Conservation (phyloP, 2,329 filamentous ascomycete species). For the Colletotrichum trifolii region DNA sequence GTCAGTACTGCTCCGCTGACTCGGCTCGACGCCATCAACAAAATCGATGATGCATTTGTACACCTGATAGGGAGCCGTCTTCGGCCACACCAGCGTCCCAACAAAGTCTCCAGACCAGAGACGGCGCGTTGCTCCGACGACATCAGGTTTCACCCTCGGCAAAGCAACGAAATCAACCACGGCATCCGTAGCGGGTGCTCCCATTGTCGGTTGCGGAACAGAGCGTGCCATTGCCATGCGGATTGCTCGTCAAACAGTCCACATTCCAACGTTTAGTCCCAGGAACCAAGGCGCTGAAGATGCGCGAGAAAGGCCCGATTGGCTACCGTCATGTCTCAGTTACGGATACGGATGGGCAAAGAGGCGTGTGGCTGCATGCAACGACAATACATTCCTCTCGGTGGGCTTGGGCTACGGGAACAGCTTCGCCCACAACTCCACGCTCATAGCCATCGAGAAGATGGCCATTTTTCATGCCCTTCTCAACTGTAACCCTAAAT, state of each 20-base stretch:
- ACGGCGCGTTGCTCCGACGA: too few relatives aligned
- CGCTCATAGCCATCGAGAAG: slow-evolving; percentile 1
- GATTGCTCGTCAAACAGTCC: slow-evolving; percentile 3
- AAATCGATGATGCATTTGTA: background rate
- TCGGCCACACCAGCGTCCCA: background rate
- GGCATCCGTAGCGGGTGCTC: too few relatives aligned
- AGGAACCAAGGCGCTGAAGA: slow-evolving; percentile 1
- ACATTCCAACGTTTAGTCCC: slow-evolving; percentile 7
- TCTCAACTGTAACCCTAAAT: background rate
- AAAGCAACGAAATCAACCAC: too few relatives aligned
- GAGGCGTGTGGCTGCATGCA: slow-evolving; percentile 22
- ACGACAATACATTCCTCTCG: slow-evolving; percentile 22
- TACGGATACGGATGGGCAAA: slow-evolving; percentile 17
- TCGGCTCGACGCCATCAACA: background rate
- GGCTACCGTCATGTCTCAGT: slow-evolving; percentile 3
- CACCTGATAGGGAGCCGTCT: background rate
- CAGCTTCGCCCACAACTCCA: slow-evolving; percentile 9
- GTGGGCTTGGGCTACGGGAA: slow-evolving; percentile 16
- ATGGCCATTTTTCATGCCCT: background rate
- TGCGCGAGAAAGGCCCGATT: background rate
- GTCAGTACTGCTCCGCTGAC: background rate
- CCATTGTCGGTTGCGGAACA: slow-evolving; percentile 15
- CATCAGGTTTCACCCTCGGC: too few relatives aligned
- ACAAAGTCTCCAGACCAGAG: too few relatives aligned
- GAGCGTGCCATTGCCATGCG: slow-evolving; percentile 5